Conservation (phyloP, 495 filamentous ascomycete species). For the Penicilliopsis zonata region DNA sequence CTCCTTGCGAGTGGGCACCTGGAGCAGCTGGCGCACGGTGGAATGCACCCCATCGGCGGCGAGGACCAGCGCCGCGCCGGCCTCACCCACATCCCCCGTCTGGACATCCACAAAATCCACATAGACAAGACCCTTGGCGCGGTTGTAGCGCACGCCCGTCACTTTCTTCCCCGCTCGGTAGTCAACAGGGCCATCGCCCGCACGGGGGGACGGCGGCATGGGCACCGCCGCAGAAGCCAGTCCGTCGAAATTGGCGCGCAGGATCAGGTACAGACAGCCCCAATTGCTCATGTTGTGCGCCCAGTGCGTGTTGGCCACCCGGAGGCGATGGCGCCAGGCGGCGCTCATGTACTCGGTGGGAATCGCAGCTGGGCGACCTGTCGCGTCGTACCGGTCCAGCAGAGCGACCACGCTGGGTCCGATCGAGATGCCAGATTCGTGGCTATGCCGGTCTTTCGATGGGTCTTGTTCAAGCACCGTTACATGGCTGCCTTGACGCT, state of each 20-base stretch:
- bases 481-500: slow-evolving; percentile 17
- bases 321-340: background rate
- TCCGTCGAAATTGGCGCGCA: slow-evolving; percentile 14
- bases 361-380: slow-evolving; percentile 3
- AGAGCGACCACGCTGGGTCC: slow-evolving; percentile 6
- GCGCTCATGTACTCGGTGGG: slow-evolving; percentile 3
- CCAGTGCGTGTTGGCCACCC: background rate
- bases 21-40: slow-evolving; percentile 6
- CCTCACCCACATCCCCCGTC: background rate
- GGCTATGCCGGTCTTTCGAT: slow-evolving; percentile 7
- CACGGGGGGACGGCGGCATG: background rate
- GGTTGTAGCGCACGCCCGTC: slow-evolving; percentile 2
- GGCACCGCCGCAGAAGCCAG: slow-evolving; percentile 4
- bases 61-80: slow-evolving; percentile 10
- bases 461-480: slow-evolving; percentile 14
- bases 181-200: background rate
- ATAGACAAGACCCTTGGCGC: background rate
- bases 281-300: slow-evolving; percentile 11
- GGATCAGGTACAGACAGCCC: slow-evolving; percentile 13
- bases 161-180: slow-evolving; percentile 4
- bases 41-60: slow-evolving; percentile 13
- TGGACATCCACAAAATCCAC: slow-evolving; percentile 5
- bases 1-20: slow-evolving; percentile 1
- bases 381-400: slow-evolving; percentile 8
- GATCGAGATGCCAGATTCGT: slow-evolving; percentile 13